Base-by-base conservation (phyloP, 163 green algal genomes). In the Prototheca wickerhamii region DNA sequence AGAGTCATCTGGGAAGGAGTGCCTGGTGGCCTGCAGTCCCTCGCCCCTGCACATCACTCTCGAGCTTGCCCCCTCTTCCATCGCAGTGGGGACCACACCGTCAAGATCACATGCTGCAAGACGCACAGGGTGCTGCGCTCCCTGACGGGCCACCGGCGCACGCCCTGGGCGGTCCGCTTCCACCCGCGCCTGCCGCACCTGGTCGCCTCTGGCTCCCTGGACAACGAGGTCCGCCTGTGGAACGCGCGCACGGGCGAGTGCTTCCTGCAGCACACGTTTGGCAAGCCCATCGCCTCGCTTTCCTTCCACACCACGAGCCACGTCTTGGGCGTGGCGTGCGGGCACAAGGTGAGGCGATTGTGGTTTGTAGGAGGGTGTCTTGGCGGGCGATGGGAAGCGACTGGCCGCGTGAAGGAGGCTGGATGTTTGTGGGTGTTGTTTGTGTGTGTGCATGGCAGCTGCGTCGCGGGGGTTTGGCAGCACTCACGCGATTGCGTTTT, bases 111-210 rank as follows among this genome's bases (percentile, higher is more conserved):
- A 2, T 80, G 74, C 54, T 87, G 74, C 23, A 31, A 37, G 20
- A 94, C 77, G 8, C 77, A 83, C 1, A 64, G 46, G 29, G 78
- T 82, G 32, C 23, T 93, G 30, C 74, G 75, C 23, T 72, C 77
- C 12, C 75, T 97, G 31, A 63, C 58, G 4, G 90, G 90, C 1
- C 90, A 97, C 72, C 62, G 77, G 17, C 77, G 90, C 30, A 97
- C 90, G 26, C 90, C 90, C 55, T 97, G 90, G 90, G 90, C 95
- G 70, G 90, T 95, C 10, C 78, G 87, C 17, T 96, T 96, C 76
- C 89, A 94, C 65, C 87, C 87, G 0, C 50, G 62, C 30, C 77
- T 81, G 58, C 60, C 79, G 0, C 57, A 84, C 43, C 59, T 96
- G 32, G 63, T 97, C 29, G 91, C 89, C 20, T 91, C 76, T 4